Percentiles rank a stretch among this genome's conserved stretches.
Evolutionary conservation across 2,329 filamentous ascomycete genomes (phyloP).

Genomic region (Pseudogymnoascus sp.): DNA sequence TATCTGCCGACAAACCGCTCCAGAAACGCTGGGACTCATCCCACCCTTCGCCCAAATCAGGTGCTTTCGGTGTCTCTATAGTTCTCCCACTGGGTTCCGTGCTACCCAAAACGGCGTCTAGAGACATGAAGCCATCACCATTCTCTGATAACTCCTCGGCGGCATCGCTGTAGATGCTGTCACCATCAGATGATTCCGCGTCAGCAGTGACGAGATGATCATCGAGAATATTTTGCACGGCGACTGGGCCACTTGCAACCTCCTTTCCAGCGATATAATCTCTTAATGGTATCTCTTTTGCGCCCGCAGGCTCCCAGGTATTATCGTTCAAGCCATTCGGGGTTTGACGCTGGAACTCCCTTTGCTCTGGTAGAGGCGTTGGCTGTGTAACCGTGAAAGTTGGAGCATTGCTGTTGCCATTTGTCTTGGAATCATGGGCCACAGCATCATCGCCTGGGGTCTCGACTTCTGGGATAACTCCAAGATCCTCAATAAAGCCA

Average conservation of each 20-base stretch:
- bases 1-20: constrained; percentile 55
- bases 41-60: constrained; percentile 38
- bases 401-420: constrained; percentile 24
- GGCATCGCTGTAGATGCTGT: constrained; percentile 66
- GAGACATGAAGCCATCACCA: constrained; percentile 58
- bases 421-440: not conserved
- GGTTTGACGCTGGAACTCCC: constrained; percentile 22
- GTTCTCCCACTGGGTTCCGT: constrained; percentile 31
- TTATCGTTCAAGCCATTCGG: constrained; percentile 18
- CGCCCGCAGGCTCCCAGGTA: constrained; percentile 13
- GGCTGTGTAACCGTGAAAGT: constrained; percentile 38
- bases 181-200: constrained; percentile 36
- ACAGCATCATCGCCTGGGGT: constrained; percentile 5
- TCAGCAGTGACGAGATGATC: constrained; percentile 10
- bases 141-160: constrained; percentile 61
- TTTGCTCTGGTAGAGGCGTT: constrained; percentile 36
- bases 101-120: constrained; percentile 62
- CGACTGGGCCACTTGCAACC: not conserved
- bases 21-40: constrained; percentile 61
- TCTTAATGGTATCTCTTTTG: constrained; percentile 29
- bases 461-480: constrained; percentile 5
- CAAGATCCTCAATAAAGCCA: constrained; percentile 8
- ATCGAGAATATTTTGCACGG: constrained; percentile 7
- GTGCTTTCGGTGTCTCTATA: constrained; percentile 15
- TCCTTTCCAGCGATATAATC: not conserved